Percentiles rank a stretch among this genome's conserved stretches.
phyloP scores from a whole-genome alignment of 108 stramenopile genomes.

The Bacterosira constricta region DNA sequence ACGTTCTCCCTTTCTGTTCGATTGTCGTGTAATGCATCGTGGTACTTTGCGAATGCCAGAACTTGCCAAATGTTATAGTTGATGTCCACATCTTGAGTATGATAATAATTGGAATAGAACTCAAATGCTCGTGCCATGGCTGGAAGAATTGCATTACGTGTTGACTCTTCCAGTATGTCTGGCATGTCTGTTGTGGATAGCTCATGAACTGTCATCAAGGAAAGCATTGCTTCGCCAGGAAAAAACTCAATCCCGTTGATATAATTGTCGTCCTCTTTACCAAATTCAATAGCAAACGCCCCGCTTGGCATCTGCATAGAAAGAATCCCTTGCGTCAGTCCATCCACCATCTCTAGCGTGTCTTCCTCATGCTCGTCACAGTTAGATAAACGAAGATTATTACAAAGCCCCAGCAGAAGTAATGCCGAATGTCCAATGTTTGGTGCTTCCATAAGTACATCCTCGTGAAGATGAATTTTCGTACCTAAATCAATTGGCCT shows the following conservation, averaged over 20 bases:
- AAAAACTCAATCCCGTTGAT: slow-evolving; percentile 48
- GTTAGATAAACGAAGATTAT: slow-evolving; percentile 21
- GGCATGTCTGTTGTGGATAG: slow-evolving; percentile 1
- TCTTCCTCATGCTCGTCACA: background rate
- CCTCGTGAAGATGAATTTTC: slow-evolving; percentile 1
- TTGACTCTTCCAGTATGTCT: background rate
- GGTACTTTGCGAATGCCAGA: slow-evolving; percentile 34
- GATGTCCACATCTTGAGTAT: slow-evolving; percentile 35
- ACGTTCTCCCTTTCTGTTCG: background rate
- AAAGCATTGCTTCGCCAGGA: slow-evolving; percentile 58
- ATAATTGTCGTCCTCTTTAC: slow-evolving; percentile 8
- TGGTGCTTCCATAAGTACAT: slow-evolving; percentile 30
- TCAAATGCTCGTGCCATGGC: slow-evolving; percentile 34
- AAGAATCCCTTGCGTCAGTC: slow-evolving; percentile 41
- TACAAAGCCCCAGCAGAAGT: slow-evolving; percentile 17
- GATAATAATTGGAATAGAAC: slow-evolving; percentile 47
- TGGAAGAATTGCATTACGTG: slow-evolving; percentile 22
- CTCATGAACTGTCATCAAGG: slow-evolving; percentile 44
- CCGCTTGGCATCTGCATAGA: slow-evolving; percentile 47
- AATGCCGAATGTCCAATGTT: slow-evolving; percentile 62
- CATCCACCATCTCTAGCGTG: slow-evolving; percentile 18
- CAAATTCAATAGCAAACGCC: slow-evolving; percentile 35
- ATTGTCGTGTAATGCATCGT: slow-evolving; percentile 8
- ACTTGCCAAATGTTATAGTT: slow-evolving; percentile 67
- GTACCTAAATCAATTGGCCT: background rate